A percentile compares a stretch with the other conserved stretches of the same genome.
phyloP scores from a whole-genome alignment of 2,329 filamentous ascomycete genomes.

The Fusarium virguliforme region DNA sequence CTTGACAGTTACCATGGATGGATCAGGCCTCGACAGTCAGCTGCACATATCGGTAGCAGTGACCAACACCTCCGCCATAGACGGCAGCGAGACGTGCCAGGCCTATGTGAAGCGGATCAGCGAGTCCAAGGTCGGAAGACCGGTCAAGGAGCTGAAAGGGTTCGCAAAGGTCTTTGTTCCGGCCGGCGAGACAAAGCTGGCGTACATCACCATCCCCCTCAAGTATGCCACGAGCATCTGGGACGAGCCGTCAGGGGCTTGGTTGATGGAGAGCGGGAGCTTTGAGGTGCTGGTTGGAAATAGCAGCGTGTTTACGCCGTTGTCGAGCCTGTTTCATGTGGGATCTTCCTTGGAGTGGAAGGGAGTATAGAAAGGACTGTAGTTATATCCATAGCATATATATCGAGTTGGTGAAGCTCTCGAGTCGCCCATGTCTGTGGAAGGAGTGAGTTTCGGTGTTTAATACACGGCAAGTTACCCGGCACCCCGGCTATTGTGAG shows the following conservation, averaged over 20 bases:
- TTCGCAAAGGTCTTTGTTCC: conserved; percentile 76
- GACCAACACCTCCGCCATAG: conserved; percentile 65
- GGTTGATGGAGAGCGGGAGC: conserved; percentile 76
- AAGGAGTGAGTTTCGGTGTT: not conserved
- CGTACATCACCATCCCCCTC: conserved; percentile 70
- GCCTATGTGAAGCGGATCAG: conserved; percentile 66
- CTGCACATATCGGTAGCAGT: conserved; percentile 67
- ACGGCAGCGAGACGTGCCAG: conserved; percentile 49
- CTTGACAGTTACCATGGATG: conserved; percentile 63
- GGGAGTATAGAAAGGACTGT: not conserved
- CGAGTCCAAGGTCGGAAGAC: conserved; percentile 72
- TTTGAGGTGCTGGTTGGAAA: conserved; percentile 75
- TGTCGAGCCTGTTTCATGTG: not conserved
- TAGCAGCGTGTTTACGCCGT: conserved; percentile 61
- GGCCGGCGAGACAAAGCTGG: conserved; percentile 71
- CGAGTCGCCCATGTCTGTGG: not conserved
- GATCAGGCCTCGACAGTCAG: conserved; percentile 25
- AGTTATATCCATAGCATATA: not conserved
- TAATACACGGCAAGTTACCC: too few species aligned
- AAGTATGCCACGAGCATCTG: conserved; percentile 80
- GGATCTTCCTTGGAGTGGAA: not conserved
- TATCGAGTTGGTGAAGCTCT: not conserved
- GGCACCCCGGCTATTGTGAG: not conserved
- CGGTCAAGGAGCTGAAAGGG: conserved; percentile 76
- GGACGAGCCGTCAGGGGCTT: conserved; percentile 77